Base-by-base conservation (phyloP, 176 grass and related monocot species). In the Bonia amplexicaulis region DNA sequence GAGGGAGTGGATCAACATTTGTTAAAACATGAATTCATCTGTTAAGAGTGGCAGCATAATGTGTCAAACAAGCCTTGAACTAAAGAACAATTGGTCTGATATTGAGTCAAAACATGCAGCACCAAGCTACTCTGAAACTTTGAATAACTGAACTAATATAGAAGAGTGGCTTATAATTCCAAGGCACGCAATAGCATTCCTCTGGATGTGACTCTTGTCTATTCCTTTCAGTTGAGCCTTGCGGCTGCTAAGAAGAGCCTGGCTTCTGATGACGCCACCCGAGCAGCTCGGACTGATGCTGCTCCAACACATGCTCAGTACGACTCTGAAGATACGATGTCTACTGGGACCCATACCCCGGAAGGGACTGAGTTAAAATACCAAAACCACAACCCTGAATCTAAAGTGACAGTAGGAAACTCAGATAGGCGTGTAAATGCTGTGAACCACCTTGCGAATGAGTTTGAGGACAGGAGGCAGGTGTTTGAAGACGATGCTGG, bases 241-340 rank as follows among this genome's bases (percentile, higher is more conserved):
- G 92, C 90, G 41, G 86, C 88, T 58, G 94, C 92, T 63, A 97
- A 94, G 82, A 97, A 92, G 88, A 92, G 81, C 66, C 84, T 97
- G 44, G 55, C 77, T 80, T 82, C 88, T 85, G 86, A 92, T 74
- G 76, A 93, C 8, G 42, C 62, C 57, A 78, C 61, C 42, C 72
- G 70, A 76, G 74, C 54, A 6, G 46, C 79, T 53, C 59, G 62
- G 71, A 62, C 62, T 59, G 92, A 93, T 83, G 72, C 69, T 23
- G 73, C 86, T 47, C 80, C 84, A 40, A 75, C 69, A 9, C 69
- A 87, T 57, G 71, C 71, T 54, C 90, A 89, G 20, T 92, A 92
- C 20, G 92, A 97, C 54, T 87, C 92, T 55, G 94, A 94, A 85
- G 90, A 90, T 64, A 81, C 86, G 55, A 70, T 97, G 55, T 94